phyloP scores from a whole-genome alignment of 768 basidiomycete species.

The Serendipita indica region DNA sequence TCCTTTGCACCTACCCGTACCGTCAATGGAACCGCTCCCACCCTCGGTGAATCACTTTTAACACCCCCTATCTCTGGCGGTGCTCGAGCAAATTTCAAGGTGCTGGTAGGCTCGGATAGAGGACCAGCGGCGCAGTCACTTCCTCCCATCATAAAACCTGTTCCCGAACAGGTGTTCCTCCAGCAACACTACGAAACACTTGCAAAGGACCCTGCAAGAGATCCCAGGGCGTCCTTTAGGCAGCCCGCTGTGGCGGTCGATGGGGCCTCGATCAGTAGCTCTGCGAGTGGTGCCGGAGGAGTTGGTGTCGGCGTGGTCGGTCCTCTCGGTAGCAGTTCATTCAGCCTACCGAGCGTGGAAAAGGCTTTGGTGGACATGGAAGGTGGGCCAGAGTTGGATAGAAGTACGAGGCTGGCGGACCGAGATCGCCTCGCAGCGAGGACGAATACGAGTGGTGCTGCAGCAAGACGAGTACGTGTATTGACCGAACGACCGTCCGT shows the following conservation, averaged over 20 bases:
- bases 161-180: slow-evolving; percentile 82
- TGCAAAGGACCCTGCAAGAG: slow-evolving; percentile 75
- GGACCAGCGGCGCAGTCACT: slow-evolving; percentile 40
- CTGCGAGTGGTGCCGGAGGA: slow-evolving; percentile 27
- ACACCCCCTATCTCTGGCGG: background rate
- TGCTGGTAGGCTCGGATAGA: slow-evolving; percentile 1
- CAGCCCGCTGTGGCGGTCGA: slow-evolving; percentile 40
- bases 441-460: background rate
- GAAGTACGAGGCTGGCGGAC: background rate
- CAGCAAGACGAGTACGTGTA: background rate
- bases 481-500: background rate
- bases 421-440: background rate
- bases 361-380: slow-evolving; percentile 84
- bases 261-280: slow-evolving; percentile 24
- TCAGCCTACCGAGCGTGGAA: slow-evolving; percentile 77
- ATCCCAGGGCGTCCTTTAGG: slow-evolving; percentile 78
- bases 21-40: background rate
- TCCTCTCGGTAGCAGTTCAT: slow-evolving; percentile 75
- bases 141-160: slow-evolving; percentile 66
- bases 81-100: background rate
- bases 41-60: background rate
- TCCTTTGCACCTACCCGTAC: background rate
- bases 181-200: slow-evolving; percentile 84
- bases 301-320: slow-evolving; percentile 60
- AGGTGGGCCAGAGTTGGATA: slow-evolving; percentile 24